Conservation (phyloP, 2,329 filamentous ascomycete genomes). For the Trichoderma endophyticum region DNA sequence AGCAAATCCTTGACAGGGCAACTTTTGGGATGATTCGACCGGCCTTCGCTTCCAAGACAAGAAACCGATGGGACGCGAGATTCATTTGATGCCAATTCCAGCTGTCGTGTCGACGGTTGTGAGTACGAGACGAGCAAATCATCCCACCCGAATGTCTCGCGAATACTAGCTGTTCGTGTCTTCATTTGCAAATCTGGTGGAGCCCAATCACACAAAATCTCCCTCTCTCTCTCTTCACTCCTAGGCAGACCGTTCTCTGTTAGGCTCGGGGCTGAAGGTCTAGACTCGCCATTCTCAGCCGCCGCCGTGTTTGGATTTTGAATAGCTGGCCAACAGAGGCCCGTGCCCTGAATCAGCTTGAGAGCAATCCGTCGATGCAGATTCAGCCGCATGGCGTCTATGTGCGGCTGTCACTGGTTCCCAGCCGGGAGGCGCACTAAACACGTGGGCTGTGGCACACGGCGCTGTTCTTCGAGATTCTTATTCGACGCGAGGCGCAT, state of each 20-base stretch:
- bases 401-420: conserved; percentile 1
- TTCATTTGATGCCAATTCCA: background rate
- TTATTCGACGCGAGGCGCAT: background rate
- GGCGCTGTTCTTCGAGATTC: background rate
- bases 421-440: background rate
- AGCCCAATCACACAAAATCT: background rate
- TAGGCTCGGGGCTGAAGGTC: conserved; percentile 13
- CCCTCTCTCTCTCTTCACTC: background rate
- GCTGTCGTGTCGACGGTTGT: background rate
- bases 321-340: background rate
- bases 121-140: background rate
- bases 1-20: conserved; percentile 13
- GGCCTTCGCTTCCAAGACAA: background rate
- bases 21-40: background rate
- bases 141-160: background rate
- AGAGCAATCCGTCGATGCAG: conserved; percentile 1
- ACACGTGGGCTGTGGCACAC: background rate
- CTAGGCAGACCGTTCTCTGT: background rate
- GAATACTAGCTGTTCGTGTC: background rate
- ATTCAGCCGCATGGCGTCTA: conserved; percentile 14
- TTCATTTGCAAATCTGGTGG: background rate
- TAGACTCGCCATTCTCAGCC: conserved; percentile 10
- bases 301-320: background rate
- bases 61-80: background rate
- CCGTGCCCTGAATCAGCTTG: background rate